Evolutionary conservation across 2,329 filamentous ascomycete species (phyloP), one percentile per base, ranked within the genome.

Genomic region (Cordyceps pruinosa): DNA sequence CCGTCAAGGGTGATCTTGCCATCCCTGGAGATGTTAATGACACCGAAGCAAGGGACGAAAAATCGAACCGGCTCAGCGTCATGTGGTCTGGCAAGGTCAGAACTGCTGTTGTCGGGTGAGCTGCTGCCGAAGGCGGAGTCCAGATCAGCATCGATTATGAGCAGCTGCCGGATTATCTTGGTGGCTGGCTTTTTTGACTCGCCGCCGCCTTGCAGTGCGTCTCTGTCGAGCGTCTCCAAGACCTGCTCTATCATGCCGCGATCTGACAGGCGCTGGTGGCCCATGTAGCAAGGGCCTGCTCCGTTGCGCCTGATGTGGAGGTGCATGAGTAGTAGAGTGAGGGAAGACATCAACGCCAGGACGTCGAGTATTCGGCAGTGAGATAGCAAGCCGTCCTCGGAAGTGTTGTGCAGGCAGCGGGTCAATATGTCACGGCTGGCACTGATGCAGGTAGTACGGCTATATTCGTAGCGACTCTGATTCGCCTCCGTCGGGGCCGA

Each of bases 311-410:
- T 57, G 37, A 30, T 58, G 60, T 72, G 68, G 21, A 74, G 62
- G 52, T 75, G 70, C 8, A 69, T 69, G 9, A 76, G 64, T 4
- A 70, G 56, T 4, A 76, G 63, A 4, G 72, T 71, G 59, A 73
- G 68, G 6, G 64, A 65, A 1, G 74, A 69, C 32, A 72, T 62
- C 5, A 75, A 63, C 4, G 69, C 68, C n/a, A 73, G 59, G 57
- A 75, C 72, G 60, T 76, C 73, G 17, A 70, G 61, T 0, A 63
- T 61, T 0, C 72, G 68, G 56, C 67, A 74, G 63, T 65, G 68
- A 48, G 62, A 66, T 5, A 66, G 63, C 9, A 66, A 63, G 0
- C 60, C 51, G 28, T 69, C 68, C 59, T 68, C 66, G 13, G 45
- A 64, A 26, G 70, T 70, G 55, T 71, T 68, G 15, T 64, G 51